Base-by-base conservation (phyloP, 1,284 basidiomycete species). In the Cryptococcus sp. region DNA sequence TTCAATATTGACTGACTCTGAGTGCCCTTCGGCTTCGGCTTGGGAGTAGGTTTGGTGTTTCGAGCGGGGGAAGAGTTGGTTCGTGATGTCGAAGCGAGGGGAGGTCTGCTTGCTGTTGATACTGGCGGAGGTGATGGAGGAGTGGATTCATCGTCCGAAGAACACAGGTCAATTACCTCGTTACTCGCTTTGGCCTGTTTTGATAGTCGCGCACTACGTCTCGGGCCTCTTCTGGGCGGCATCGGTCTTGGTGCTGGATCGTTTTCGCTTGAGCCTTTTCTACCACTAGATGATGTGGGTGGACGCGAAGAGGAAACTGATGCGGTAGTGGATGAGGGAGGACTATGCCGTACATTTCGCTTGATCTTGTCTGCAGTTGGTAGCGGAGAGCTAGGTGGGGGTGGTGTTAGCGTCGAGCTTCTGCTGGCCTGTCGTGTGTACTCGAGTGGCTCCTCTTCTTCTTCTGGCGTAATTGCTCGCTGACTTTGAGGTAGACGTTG, bases 361-460 rank as follows among this genome's bases (percentile, higher is more conserved):
- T 16, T 40, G 37, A n/a, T n/a, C 14, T 14, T 40, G 7, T 40
- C 28, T 40, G 7, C 7, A 16, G n/a, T 7, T 7, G 37, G 21
- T 40, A 21, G 16, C 37, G 37, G 21, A 7, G 21, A 21, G 14
- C 21, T n/a, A 14, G 28, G 28, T 7, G 37, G 21, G 16, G 37
- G 21, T 40, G 37, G 37, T n/a, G 37, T 40, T 4, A 40, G 37
- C 7, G 37, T 40, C 37, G 37, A 40, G 37, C 14, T 7, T 14
- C 16, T 18, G 16, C n/a, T 40, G 16, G 37, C 37, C 14, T 5
- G 14, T 22, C 37, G 25, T 2, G 37, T 45, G 16, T 41, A 13
- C 37, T 51, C 52, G n/a, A 46, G 31, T 14, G 24, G 19, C 24
- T 59, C 51, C 18, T 40, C 52, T 25, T 54, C 49, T 42, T 53